Evolutionary conservation across 2,329 filamentous ascomycete genomes (phyloP).

Genomic region (Colletotrichum aenigma): DNA sequence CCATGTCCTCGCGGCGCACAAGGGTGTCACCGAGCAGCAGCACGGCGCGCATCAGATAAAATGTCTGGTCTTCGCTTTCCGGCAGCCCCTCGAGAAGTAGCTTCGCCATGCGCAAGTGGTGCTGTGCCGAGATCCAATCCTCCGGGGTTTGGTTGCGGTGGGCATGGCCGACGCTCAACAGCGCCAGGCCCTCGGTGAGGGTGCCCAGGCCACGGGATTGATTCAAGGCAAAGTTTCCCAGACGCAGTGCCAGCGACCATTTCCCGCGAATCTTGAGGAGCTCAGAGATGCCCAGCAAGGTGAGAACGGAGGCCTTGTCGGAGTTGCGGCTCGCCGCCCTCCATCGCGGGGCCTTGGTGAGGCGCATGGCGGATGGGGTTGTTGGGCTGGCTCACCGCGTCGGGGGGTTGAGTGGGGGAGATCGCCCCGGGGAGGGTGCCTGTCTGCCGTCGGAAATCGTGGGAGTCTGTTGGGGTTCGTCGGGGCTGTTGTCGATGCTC

Average conservation of each 20-base stretch:
- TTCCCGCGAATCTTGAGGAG: conserved; percentile 20
- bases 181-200: conserved; percentile 17
- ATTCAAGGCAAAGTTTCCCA: conserved; percentile 6
- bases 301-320: conserved; percentile 16
- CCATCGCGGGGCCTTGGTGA: conserved; percentile 15
- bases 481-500: not conserved
- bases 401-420: not conserved
- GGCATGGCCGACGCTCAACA: conserved; percentile 20
- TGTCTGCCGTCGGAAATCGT: not conserved
- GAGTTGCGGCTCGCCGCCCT: conserved; percentile 20
- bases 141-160: conserved; percentile 20
- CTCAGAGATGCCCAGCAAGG: conserved; percentile 15
- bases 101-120: conserved; percentile 19
- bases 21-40: conserved; percentile 23
- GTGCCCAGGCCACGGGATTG: conserved; percentile 12
- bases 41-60: conserved; percentile 21
- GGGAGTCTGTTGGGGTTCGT: not conserved
- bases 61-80: conserved; percentile 12
- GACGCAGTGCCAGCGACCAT: conserved; percentile 11
- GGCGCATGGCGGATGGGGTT: conserved; percentile 16
- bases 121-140: conserved; percentile 17
- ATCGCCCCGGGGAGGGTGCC: not conserved
- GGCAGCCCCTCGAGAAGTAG: conserved; percentile 13
- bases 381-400: conserved; percentile 19
- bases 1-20: conserved; percentile 20